Percentiles rank a stretch among this genome's conserved stretches.
Evolutionary conservation across 2,329 filamentous ascomycete genomes (phyloP).

Genomic region (Penicillium vulpinum): DNA sequence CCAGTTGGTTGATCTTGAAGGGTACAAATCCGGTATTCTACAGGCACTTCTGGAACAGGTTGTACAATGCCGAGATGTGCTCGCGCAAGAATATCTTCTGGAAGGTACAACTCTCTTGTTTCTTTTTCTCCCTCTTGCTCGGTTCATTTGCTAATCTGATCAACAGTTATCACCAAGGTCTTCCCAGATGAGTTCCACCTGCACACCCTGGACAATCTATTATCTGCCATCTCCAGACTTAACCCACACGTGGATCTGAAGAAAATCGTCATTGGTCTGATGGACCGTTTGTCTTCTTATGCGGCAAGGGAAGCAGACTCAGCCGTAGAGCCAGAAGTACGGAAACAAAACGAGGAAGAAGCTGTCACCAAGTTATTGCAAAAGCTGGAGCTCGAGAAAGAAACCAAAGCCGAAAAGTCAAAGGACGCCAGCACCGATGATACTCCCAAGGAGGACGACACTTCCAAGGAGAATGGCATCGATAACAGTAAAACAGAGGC

Average conservation of each 20-base stretch:
- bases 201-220: conserved; percentile 91
- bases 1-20: conserved; percentile 90
- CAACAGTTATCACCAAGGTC: conserved; percentile 87
- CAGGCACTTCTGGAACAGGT: conserved; percentile 92
- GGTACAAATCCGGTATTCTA: conserved; percentile 88
- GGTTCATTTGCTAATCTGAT: conserved; percentile 27
- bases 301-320: conserved; percentile 82
- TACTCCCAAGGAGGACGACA: conserved; percentile 36
- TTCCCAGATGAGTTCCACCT: conserved; percentile 99
- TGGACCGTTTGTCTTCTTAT: conserved; percentile 93
- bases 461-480: conserved; percentile 36
- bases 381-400: conserved; percentile 66
- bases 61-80: conserved; percentile 93
- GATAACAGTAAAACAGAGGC: conserved; percentile 40
- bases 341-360: conserved; percentile 77
- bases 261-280: conserved; percentile 93
- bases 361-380: conserved; percentile 77
- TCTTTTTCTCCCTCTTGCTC: background rate
- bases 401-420: conserved; percentile 51
- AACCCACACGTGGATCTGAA: conserved; percentile 98
- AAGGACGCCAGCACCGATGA: conserved; percentile 37
- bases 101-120: conserved; percentile 57
- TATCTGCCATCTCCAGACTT: conserved; percentile 86
- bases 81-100: conserved; percentile 94
- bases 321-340: conserved; percentile 68